Percentiles rank a stretch among this genome's conserved stretches.
Conservation (phyloP, 441 rosid genomes). For the Populus trichocarpa region DNA sequence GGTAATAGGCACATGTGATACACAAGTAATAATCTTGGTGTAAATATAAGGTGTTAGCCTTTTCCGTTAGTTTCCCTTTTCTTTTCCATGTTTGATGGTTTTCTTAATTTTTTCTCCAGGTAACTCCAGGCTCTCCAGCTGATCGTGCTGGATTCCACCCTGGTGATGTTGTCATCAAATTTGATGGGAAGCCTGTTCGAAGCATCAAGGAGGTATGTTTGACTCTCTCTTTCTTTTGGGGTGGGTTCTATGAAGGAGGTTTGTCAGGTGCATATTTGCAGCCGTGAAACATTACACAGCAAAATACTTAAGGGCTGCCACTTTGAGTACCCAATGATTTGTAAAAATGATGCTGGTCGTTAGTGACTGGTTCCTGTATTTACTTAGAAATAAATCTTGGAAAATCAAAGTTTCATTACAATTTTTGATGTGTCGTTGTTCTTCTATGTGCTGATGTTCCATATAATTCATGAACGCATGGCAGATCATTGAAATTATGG, state of each 20-base stretch:
- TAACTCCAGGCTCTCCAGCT: constrained; percentile 88
- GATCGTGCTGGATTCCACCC: constrained; percentile 80
- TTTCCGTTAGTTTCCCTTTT: background rate
- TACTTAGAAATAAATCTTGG: background rate
- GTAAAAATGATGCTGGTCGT: background rate
- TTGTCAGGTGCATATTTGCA: background rate
- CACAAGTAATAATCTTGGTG: background rate
- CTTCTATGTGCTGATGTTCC: background rate
- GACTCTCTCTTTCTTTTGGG: background rate
- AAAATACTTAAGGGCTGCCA: background rate
- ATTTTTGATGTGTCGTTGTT: background rate
- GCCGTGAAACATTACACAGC: background rate
- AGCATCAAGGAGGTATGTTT: constrained; percentile 63
- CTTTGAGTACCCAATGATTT: background rate
- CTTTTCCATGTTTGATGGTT: background rate
- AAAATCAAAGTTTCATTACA: background rate
- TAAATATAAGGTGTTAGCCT: background rate
- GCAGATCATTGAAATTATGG: constrained; percentile 73
- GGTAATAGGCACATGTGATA: background rate
- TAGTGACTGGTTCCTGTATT: background rate
- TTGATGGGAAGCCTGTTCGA: constrained; percentile 68
- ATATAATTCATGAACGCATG: background rate
- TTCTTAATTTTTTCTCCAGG: constrained; percentile 34
- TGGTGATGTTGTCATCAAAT: constrained; percentile 70
- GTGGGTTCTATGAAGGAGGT: background rate